Base-by-base conservation (phyloP, 129 eudicot species). In the Smallanthus sonchifolius region DNA sequence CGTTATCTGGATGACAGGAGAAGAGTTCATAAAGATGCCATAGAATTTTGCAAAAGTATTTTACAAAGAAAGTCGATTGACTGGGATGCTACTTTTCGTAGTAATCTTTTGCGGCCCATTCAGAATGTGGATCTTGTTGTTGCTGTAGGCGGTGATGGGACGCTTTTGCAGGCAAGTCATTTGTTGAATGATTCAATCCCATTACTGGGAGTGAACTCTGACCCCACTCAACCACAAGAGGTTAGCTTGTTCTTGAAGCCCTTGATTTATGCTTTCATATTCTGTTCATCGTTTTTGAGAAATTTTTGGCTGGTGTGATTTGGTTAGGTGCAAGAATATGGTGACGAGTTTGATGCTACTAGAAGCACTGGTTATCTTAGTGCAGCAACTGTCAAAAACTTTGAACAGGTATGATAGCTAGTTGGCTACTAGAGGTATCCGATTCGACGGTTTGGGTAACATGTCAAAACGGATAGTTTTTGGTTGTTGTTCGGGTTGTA, bases 351-450 rank as follows among this genome's bases (percentile, higher is more conserved):
- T 83, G 98, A 93, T 85, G 97, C 98, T 73, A 84, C 87, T 57
- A 88, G 98, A 83, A 93, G 98, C 81, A 85, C 91, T 17, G 98
- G 98, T 51, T 90, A 84, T 79, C 98, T 93, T 74, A 90, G 97
- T 90, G 98, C 91, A 13, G 91, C 97, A 60, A 88, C 97, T 38
- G 72, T 84, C 24, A 77, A 81, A 43, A 93, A 93, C 84, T 93
- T 92, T 69, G 97, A 88, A 80, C 85, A 84, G 77, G 98, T 90
- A 75, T 62, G 76, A 16, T 36, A 55, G 32, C 9, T 30, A 60
- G 76, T 13, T 36, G 47, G 32, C 9, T 30, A 60, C 40, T 35
- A 32, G 19, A 11, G 19, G 66, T 43, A 32, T 51, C 45, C 35
- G 36, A 7, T 16, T 35, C 51, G 34, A 16, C 1, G n/a, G 36